These are phyloP conservation scores for Cryoendolithus antarcticus DNA, from an alignment of 2,329 filamentous ascomycete genomes.

Conservation along the genomic window DNA sequence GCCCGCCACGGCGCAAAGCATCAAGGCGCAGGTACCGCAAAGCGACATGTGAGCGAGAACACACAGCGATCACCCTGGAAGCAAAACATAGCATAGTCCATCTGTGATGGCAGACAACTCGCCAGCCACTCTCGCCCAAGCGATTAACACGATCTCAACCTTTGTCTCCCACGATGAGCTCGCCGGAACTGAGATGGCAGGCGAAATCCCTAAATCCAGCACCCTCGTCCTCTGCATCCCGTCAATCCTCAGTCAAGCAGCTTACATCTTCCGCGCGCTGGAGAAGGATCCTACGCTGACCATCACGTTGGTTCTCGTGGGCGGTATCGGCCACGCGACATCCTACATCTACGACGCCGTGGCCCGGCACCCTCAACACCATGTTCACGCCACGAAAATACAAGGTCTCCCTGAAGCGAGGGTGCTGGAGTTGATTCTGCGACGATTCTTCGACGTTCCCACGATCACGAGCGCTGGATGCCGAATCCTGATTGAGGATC, in stretches of 20 bases:
- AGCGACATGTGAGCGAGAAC: too few relatives aligned
- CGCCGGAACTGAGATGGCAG: neutral
- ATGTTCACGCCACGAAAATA: slow-evolving; percentile 16
- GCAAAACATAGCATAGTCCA: neutral
- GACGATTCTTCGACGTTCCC: slow-evolving; percentile 17
- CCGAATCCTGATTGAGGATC: slow-evolving; percentile 29
- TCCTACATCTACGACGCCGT: slow-evolving; percentile 31
- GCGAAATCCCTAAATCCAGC: slow-evolving; percentile 5
- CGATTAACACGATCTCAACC: slow-evolving; percentile 21
- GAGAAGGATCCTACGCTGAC: slow-evolving; percentile 19
- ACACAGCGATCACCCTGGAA: too few relatives aligned
- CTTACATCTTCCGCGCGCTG: slow-evolving; percentile 24
- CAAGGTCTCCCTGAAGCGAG: slow-evolving; percentile 28
- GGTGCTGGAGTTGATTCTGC: slow-evolving; percentile 27
- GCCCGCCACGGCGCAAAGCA: too few relatives aligned
- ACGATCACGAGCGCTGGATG: slow-evolving; percentile 17
- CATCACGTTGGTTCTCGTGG: slow-evolving; percentile 30
- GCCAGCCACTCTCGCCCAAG: slow-evolving; percentile 5
- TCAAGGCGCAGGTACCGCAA: too few relatives aligned
- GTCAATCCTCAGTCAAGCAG: slow-evolving; percentile 25
- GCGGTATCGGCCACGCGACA: slow-evolving; percentile 36
- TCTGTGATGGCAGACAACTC: neutral
- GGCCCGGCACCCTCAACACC: slow-evolving; percentile 19
- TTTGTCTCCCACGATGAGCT: slow-evolving; percentile 22
- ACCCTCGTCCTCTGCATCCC: slow-evolving; percentile 30